These are phyloP conservation scores for Epichloe scottii DNA, from an alignment of 2,329 filamentous ascomycete species.

Conservation along the genomic window DNA sequence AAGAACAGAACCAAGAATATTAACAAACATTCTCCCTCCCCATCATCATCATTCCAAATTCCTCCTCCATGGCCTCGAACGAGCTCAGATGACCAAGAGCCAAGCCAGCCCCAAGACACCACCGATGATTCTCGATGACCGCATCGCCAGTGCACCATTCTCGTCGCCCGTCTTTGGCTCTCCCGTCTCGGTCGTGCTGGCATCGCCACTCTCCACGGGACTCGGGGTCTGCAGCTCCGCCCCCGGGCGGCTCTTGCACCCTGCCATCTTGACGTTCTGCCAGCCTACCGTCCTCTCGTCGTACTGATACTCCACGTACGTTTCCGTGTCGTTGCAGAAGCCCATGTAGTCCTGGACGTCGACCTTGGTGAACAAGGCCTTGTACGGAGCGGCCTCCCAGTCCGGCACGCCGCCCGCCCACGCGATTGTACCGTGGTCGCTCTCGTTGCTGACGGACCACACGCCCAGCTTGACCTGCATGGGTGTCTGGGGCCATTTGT, in stretches of 20 bases:
- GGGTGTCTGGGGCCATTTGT: constrained; percentile 54
- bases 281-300: constrained; percentile 16
- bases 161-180: background rate
- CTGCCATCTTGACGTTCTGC: constrained; percentile 17
- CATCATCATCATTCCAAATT: background rate
- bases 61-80: background rate
- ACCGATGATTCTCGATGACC: background rate
- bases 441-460: constrained; percentile 36
- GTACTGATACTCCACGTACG: constrained; percentile 16
- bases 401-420: constrained; percentile 50
- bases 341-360: constrained; percentile 19
- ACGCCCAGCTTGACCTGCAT: constrained; percentile 53
- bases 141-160: constrained; percentile 2
- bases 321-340: constrained; percentile 13
- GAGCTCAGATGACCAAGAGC: constrained; percentile 2
- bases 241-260: constrained; percentile 14
- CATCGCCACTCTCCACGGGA: constrained; percentile 4
- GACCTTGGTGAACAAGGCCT: constrained; percentile 14
- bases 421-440: constrained; percentile 45
- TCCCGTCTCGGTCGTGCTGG: constrained; percentile 1
- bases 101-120: constrained; percentile 8
- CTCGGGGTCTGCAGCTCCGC: constrained; percentile 2
- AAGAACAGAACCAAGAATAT: too few relatives aligned
- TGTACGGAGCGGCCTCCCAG: constrained; percentile 17
- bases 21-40: too few relatives aligned